Evolutionary conservation across 345 rosid genomes (phyloP).

Genomic region (Sonneratia alba): DNA sequence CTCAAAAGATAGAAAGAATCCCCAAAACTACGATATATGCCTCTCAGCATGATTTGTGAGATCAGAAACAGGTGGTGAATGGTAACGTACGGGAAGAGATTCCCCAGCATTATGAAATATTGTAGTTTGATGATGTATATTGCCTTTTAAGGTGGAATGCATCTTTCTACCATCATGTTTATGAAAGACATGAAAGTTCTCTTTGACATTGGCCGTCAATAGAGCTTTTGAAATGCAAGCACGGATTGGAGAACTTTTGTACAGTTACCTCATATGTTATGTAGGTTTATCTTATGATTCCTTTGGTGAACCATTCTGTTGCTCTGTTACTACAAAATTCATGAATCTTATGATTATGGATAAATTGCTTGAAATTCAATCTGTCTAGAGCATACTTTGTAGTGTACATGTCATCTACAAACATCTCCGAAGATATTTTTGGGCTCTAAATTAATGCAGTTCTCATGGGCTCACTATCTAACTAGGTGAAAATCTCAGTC

Average conservation of each 20-base stretch:
- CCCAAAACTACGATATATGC: too few species aligned
- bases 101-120: background rate
- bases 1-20: too few species aligned
- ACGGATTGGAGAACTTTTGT: background rate
- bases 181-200: background rate
- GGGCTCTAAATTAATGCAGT: background rate
- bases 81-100: background rate
- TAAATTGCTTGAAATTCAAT: background rate
- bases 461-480: conserved; percentile 18
- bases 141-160: too few species aligned
- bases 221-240: background rate
- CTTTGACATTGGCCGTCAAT: background rate
- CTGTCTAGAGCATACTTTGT: too few species aligned
- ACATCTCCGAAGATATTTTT: background rate
- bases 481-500: conserved; percentile 41
- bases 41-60: background rate
- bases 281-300: background rate
- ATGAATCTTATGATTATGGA: background rate
- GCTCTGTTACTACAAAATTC: background rate
- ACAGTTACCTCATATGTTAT: background rate
- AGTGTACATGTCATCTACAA: too few species aligned
- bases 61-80: background rate
- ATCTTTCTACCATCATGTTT: too few species aligned
- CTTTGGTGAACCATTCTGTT: background rate
- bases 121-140: background rate